Evolutionary conservation across 495 filamentous ascomycete genomes (phyloP).

Genomic region (Choiromyces venosus): DNA sequence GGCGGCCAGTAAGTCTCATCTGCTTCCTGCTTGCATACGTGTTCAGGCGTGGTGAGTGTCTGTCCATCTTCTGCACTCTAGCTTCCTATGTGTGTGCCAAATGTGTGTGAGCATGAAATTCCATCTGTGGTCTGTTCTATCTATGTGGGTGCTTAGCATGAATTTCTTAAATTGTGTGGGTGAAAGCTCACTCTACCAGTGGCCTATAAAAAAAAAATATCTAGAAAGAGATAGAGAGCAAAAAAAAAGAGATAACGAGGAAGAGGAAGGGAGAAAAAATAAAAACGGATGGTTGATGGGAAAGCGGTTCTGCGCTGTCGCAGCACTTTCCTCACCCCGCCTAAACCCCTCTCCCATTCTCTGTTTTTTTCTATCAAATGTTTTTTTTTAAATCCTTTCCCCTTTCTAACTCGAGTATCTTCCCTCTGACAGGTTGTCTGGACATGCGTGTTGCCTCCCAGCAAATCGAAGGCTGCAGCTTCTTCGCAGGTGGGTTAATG

Average conservation of each 20-base stretch:
- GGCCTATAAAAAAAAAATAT: background rate
- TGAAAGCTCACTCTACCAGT: slow-evolving; percentile 13
- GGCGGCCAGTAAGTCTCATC: slow-evolving; percentile 38
- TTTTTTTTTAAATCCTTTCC: slow-evolving; percentile 13
- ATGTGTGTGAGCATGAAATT: slow-evolving; percentile 27
- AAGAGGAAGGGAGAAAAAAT: background rate
- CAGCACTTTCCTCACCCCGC: slow-evolving; percentile 29
- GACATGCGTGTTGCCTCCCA: slow-evolving; percentile 20
- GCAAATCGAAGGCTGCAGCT: slow-evolving; percentile 33
- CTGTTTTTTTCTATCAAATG: background rate
- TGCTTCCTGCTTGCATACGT: slow-evolving; percentile 39
- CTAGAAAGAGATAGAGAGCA: background rate
- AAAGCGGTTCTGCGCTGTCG: slow-evolving; percentile 34
- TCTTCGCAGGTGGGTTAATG: background rate
- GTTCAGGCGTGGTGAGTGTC: slow-evolving; percentile 28
- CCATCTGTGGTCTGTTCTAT: slow-evolving; percentile 27
- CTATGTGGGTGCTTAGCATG: slow-evolving; percentile 18
- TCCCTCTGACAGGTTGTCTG: slow-evolving; percentile 23
- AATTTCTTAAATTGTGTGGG: slow-evolving; percentile 17
- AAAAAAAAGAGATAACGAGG: background rate
- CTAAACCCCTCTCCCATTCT: slow-evolving; percentile 29
- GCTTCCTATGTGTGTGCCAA: background rate
- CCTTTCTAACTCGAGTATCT: slow-evolving; percentile 23
- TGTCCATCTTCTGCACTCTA: background rate
- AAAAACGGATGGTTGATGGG: background rate